phyloP scores from a whole-genome alignment of 2,329 filamentous ascomycete species.

The Aureobasidium sp. region DNA sequence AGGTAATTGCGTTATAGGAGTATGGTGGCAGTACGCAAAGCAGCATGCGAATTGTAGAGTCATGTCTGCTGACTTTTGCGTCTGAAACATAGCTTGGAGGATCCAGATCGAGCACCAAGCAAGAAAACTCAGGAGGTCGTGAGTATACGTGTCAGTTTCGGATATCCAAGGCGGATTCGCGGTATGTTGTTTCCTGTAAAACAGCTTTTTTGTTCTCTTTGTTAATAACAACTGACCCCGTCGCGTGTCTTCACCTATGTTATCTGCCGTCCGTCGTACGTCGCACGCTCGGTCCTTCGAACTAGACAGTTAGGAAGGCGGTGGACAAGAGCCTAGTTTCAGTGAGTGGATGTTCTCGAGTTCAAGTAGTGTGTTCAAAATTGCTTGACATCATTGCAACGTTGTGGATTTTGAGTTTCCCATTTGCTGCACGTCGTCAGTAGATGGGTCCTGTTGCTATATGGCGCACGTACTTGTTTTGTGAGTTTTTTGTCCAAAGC shows the following conservation, averaged over 20 bases:
- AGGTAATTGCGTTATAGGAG: neutral
- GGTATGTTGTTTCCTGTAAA: conserved; percentile 14
- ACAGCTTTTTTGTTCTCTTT: neutral
- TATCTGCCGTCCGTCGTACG: conserved; percentile 4
- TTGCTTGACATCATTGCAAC: conserved; percentile 7
- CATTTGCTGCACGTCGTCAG: neutral
- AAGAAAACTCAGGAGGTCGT: neutral
- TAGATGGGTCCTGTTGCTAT: conserved; percentile 3
- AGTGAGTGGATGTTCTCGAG: conserved; percentile 6
- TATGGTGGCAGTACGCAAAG: neutral
- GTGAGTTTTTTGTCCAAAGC: too few species aligned
- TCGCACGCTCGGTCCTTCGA: conserved; percentile 3
- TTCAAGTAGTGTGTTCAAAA: conserved; percentile 6
- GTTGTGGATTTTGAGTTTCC: conserved; percentile 2
- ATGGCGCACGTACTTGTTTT: conserved; percentile 11
- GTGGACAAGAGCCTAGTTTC: conserved; percentile 11
- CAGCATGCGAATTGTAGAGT: neutral
- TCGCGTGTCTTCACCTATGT: conserved; percentile 11
- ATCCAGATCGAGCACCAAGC: neutral
- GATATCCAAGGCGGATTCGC: neutral
- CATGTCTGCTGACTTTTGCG: neutral
- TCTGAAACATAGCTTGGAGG: neutral
- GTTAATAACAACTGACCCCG: neutral
- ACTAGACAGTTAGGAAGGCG: conserved; percentile 14
- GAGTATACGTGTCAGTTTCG: conserved; percentile 4